Conservation (phyloP, 202 grass and related monocot genomes). For the Brachypodium distachyon region DNA sequence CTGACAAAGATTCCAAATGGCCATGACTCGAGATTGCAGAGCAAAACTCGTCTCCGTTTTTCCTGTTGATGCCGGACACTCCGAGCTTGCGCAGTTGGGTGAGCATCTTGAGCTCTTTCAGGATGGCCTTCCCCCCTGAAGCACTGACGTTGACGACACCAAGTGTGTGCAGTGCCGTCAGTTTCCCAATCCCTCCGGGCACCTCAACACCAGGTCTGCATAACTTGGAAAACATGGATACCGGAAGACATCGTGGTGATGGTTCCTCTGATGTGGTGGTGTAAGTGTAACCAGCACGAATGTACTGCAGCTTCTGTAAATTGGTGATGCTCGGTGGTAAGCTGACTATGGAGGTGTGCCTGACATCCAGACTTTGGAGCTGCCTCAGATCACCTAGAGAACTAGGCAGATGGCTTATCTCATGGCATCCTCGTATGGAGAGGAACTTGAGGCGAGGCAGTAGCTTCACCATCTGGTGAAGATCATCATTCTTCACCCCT, state of each 20-base stretch:
- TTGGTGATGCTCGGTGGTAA: accelerated
- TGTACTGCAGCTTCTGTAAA: background rate
- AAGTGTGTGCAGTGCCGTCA: background rate
- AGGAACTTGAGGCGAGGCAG: constrained; percentile 1
- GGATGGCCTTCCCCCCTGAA: too few relatives aligned
- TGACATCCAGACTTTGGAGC: constrained; percentile 2
- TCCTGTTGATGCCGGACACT: background rate
- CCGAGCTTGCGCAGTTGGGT: constrained; percentile 15
- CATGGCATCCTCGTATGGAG: background rate
- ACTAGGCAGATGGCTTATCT: background rate
- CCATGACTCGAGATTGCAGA: background rate
- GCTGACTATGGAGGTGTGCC: background rate
- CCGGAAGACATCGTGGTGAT: too few relatives aligned
- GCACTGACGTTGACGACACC: background rate
- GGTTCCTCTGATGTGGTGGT: accelerated
- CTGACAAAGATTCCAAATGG: background rate
- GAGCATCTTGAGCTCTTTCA: background rate
- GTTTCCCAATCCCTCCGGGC: background rate
- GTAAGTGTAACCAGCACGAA: background rate
- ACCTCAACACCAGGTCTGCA: background rate
- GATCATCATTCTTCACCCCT: background rate
- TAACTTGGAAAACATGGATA: accelerated
- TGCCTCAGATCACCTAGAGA: background rate
- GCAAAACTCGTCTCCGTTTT: background rate
- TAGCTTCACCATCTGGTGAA: background rate